Evolutionary conservation across 2,329 filamentous ascomycete species (phyloP), one percentile per base, ranked within the genome.

Genomic region (Pseudocercospora macadamiae): DNA sequence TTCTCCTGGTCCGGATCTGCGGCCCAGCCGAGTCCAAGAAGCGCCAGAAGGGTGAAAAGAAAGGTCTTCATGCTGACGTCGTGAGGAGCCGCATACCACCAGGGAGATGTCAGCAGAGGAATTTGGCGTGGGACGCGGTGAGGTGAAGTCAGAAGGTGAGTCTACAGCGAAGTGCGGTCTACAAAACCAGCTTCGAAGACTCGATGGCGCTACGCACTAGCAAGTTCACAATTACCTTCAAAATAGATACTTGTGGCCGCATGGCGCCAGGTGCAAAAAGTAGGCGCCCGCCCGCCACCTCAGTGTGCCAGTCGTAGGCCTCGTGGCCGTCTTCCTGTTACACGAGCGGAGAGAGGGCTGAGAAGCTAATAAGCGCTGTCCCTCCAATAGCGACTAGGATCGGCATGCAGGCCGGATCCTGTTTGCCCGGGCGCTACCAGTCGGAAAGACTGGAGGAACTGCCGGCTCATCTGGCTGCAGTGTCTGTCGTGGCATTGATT

Each of bases 21-120:
- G n/a, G 64, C 60, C 39, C 54, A 63, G 30, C 47, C 56, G 49
- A 61, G 58, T 39, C 47, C 49, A 23, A 63, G 32, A 30, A 56
- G 21, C 16, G 59, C 30, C 47, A 65, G 60, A n/a, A 63, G 19
- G 49, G 54, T 21, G 5, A 59, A 53, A n/a, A 59, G 28, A 18
- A 54, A 37, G 21, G 44, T 51, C 19, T 42, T 57, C 57, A 63
- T 63, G n/a, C 52, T 60, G 45, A 32, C 49, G 30, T 52, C 21
- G 48, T 25, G 34, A 39, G 16, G 16, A 53, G 25, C 47, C 45
- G 45, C 55, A 52, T 53, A 45, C 55, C 59, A 51, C 21, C 42
- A 26, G 42, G 42, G 42, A 45, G 42, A 18, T 25, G 21, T 14
- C 14, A 12, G 42, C 23, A 45, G 42, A 12, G 42, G 8, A 45